phyloP scores from a whole-genome alignment of 768 basidiomycete species.

The Leucosporidium yakuticum region DNA sequence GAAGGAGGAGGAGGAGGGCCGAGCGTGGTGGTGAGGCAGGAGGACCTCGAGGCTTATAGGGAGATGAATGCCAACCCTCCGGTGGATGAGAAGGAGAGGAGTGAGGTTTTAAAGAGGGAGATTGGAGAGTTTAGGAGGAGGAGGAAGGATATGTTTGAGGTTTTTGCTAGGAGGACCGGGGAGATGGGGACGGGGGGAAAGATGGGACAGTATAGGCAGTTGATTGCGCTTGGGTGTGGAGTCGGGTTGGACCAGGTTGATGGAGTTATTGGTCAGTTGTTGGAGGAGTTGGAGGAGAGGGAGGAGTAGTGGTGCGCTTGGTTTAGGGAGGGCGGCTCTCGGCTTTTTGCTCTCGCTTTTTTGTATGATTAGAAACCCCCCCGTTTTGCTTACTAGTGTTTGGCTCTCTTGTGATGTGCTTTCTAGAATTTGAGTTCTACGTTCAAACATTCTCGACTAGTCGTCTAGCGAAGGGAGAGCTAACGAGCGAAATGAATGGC shows the following conservation, averaged over 20 bases:
- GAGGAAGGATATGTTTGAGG: slow-evolving; percentile 66
- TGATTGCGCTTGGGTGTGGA: slow-evolving; percentile 87
- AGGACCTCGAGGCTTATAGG: slow-evolving; percentile 32
- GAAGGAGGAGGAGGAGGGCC: too few relatives aligned
- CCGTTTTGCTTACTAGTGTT: too few relatives aligned
- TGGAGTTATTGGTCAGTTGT: slow-evolving; percentile 69
- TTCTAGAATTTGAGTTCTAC: too few relatives aligned
- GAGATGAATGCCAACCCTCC: slow-evolving; percentile 46
- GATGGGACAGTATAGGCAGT: slow-evolving; percentile 78
- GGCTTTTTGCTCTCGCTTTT: too few relatives aligned
- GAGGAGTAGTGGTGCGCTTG: slow-evolving; percentile 5
- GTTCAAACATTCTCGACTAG: too few relatives aligned
- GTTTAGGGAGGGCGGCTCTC: too few relatives aligned
- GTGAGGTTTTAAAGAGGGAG: slow-evolving; percentile 58
- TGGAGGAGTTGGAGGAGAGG: slow-evolving; percentile 52
- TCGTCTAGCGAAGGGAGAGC: too few relatives aligned
- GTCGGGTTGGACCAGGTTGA: slow-evolving; percentile 86
- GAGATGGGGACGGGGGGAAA: slow-evolving; percentile 83
- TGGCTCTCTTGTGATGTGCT: too few relatives aligned
- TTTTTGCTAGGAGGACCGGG: slow-evolving; percentile 71
- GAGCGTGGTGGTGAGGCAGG: too few relatives aligned
- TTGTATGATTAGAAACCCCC: too few relatives aligned
- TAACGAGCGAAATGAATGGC: too few relatives aligned
- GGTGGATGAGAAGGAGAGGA: slow-evolving; percentile 52
- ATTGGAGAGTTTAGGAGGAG: slow-evolving; percentile 61